These are phyloP conservation scores for Clavispora santaluciae DNA, from an alignment of 805 yeast genomes.

Conservation along the genomic window DNA sequence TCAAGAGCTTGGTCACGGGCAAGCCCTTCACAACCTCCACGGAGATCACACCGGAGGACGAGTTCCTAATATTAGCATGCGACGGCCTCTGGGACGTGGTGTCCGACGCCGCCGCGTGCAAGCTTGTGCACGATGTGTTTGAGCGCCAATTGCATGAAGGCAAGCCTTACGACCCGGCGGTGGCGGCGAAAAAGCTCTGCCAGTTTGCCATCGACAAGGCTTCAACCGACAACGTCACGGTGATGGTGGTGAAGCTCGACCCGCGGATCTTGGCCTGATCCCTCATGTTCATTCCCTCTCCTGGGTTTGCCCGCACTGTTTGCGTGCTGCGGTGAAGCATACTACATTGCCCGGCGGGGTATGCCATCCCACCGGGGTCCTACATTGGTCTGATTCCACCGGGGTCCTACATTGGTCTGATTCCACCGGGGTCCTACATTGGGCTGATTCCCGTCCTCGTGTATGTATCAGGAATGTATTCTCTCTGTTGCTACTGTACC, in stretches of 20 bases:
- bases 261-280: conserved; percentile 22
- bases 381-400: no score
- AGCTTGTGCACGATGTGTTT: conserved; percentile 50
- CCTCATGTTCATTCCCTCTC: neutral
- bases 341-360: no score
- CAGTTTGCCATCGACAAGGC: conserved; percentile 69
- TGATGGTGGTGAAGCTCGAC: conserved; percentile 73
- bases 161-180: conserved; percentile 42
- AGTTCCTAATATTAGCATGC: conserved; percentile 84
- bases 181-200: conserved; percentile 65
- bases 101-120: conserved; percentile 79
- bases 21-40: conserved; percentile 90
- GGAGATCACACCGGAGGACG: conserved; percentile 60
- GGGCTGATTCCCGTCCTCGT: no score
- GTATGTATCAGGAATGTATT: no score
- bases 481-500: no score
- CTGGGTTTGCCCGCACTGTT: no score
- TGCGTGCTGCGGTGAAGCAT: no score
- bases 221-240: conserved; percentile 89
- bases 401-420: no score
- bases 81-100: conserved; percentile 98
- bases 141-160: conserved; percentile 21
- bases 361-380: no score
- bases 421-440: no score
- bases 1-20: conserved; percentile 85